Percentiles rank a stretch among this genome's conserved stretches.
These are phyloP conservation scores for Candida sithepensis DNA, from an alignment of 805 yeast species.

Conservation along the genomic window DNA sequence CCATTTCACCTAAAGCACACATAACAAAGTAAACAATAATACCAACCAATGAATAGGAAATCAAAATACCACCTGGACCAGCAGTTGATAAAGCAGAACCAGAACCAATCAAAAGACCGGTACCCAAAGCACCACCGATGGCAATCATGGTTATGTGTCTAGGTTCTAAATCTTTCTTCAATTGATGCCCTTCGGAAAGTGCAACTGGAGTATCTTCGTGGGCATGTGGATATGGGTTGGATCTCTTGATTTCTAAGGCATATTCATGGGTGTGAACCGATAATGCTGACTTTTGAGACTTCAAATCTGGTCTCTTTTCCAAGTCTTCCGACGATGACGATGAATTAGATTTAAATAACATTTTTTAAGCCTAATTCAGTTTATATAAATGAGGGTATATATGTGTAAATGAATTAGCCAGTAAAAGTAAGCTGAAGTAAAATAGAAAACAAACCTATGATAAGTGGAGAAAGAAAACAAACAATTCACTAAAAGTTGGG, in stretches of 20 bases:
- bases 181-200: constrained; percentile 38
- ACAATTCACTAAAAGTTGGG: neutral
- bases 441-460: no score
- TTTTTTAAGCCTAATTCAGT: neutral
- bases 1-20: constrained; percentile 55
- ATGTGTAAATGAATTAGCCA: no score
- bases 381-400: no score
- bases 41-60: constrained; percentile 71
- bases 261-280: constrained; percentile 41
- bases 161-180: constrained; percentile 43
- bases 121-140: constrained; percentile 81
- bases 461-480: no score
- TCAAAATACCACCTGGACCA: constrained; percentile 62
- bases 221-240: constrained; percentile 24
- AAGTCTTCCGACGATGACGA: constrained; percentile 5
- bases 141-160: constrained; percentile 61
- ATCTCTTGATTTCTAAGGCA: constrained; percentile 41
- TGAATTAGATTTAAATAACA: constrained; percentile 6
- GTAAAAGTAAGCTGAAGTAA: no score
- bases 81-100: constrained; percentile 66
- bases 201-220: constrained; percentile 33
- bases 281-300: constrained; percentile 14
- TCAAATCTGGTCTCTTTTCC: constrained; percentile 10
- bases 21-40: constrained; percentile 62
- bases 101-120: constrained; percentile 76